Percentiles rank a stretch among this genome's conserved stretches.
phyloP scores from a whole-genome alignment of 1,284 basidiomycete genomes.

The Leccinum fallax region DNA sequence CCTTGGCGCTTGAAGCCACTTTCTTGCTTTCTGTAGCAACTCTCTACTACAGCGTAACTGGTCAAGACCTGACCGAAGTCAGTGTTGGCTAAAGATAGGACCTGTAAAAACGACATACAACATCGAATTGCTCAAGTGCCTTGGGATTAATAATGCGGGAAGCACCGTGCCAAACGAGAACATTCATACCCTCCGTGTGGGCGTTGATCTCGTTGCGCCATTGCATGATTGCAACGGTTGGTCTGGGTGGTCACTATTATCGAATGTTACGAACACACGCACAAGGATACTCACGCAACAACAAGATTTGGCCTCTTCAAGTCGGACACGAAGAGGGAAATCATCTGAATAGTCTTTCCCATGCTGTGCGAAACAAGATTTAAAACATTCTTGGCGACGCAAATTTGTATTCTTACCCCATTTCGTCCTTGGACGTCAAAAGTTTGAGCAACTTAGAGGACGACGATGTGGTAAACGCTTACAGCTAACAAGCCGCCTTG shows the following conservation, averaged over 20 bases:
- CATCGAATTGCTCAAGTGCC: constrained; percentile 84
- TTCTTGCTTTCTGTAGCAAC: constrained; percentile 91
- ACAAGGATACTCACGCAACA: constrained; percentile 66
- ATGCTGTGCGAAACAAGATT: constrained; percentile 56
- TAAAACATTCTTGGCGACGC: constrained; percentile 6
- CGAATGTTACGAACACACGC: not conserved
- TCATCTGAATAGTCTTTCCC: constrained; percentile 99
- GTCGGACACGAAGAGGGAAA: constrained; percentile 85
- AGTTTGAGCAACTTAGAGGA: constrained; percentile 5
- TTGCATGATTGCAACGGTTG: constrained; percentile 98
- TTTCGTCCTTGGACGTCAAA: constrained; percentile 68
- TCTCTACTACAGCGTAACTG: constrained; percentile 88
- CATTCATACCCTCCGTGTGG: constrained; percentile 78
- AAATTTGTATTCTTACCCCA: constrained; percentile 62
- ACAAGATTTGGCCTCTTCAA: constrained; percentile 84
- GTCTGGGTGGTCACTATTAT: constrained; percentile 45
- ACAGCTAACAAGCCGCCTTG: constrained; percentile 92
- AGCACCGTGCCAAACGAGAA: constrained; percentile 92
- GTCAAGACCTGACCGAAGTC: constrained; percentile 54
- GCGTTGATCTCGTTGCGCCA: constrained; percentile 95
- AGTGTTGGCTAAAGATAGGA: constrained; percentile 1
- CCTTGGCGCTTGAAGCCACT: constrained; percentile 90
- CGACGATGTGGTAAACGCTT: constrained; percentile 32
- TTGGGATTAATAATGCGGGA: constrained; percentile 63
- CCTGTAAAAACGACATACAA: constrained; percentile 54